These are phyloP conservation scores for Xylariaceae sp. DNA, from an alignment of 2,329 filamentous ascomycete genomes.

Conservation along the genomic window DNA sequence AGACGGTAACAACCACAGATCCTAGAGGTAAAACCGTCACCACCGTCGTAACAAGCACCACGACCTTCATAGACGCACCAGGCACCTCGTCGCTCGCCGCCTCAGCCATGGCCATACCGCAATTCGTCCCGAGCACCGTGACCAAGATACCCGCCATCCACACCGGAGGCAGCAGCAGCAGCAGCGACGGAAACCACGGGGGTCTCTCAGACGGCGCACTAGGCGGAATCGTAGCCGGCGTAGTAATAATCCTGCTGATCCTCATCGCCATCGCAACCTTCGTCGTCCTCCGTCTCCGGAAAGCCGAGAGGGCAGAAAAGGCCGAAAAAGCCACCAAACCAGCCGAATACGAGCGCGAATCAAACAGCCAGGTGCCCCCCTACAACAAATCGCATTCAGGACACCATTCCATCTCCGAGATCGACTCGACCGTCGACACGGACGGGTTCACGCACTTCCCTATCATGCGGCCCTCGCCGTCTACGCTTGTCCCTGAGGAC, in stretches of 20 bases:
- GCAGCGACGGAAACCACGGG: slow-evolving; percentile 21
- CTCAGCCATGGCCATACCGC: slow-evolving; percentile 32
- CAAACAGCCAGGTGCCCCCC: slow-evolving; percentile 25
- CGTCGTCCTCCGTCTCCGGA: slow-evolving; percentile 47
- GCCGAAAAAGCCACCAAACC: slow-evolving; percentile 34
- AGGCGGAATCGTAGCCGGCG: slow-evolving; percentile 51
- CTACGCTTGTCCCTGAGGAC: slow-evolving; percentile 12
- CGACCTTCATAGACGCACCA: slow-evolving; percentile 29
- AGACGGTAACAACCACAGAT: slow-evolving; percentile 42
- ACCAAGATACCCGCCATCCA: slow-evolving; percentile 37
- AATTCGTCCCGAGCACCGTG: slow-evolving; percentile 41
- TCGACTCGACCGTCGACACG: slow-evolving; percentile 39
- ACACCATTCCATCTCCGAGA: slow-evolving; percentile 39
- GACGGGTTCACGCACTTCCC: slow-evolving; percentile 35
- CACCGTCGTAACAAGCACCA: slow-evolving; percentile 39
- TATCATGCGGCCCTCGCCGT: slow-evolving; percentile 25
- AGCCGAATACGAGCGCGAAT: slow-evolving; percentile 34
- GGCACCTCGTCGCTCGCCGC: slow-evolving; percentile 24
- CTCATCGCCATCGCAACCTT: slow-evolving; percentile 44
- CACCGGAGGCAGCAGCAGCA: slow-evolving; percentile 17
- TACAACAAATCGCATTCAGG: slow-evolving; percentile 36
- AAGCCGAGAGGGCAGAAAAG: slow-evolving; percentile 38
- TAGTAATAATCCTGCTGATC: slow-evolving; percentile 43
- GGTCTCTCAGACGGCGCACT: slow-evolving; percentile 40
- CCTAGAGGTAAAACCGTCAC: slow-evolving; percentile 36